Evolutionary conservation across 495 filamentous ascomycete genomes (phyloP), one percentile per base, ranked within the genome.

Genomic region (Hyaloscypha hepaticicola): DNA sequence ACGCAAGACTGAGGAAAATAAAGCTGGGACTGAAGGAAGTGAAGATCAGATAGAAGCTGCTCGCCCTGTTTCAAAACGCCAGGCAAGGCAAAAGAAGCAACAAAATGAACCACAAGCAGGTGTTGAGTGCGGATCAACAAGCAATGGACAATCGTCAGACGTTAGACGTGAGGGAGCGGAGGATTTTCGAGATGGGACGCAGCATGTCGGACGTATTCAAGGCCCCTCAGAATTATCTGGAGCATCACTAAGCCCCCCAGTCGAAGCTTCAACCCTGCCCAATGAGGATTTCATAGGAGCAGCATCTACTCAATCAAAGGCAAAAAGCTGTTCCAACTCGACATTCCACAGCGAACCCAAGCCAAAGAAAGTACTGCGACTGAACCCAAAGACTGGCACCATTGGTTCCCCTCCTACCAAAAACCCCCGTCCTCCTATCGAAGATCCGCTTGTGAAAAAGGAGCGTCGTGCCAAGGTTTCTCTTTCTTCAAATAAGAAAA

Each of bases 341-440:
- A 45, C 38, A 2, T 14, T 25, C 26, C 25, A 12, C 24, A 27
- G 52, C 25, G 50, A 72, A 45, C 16, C 34, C 8, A 80, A 80
- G 63, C 75, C 78, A 16, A 77, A 74, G 38, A 85, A 81, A 53
- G 34, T 85, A 0, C 65, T 84, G 24, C 70, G 70, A 28, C 74
- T 83, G 55, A 83, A 84, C 55, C 76, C 74, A 16, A 77, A 76
- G 38, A 83, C 81, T 9, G 82, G 82, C 27, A 85, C 82, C 3
- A 79, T 85, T 66, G 82, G 81, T n/a, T 80, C 82, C 26, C 82
- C 82, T 5, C 82, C 81, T 33, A 28, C 64, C 33, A 70, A 66
- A 31, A 71, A 69, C 51, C 8, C 34, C 16, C 28, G 41, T 5
- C 12, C 29, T 16, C 2, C 64, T 14, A 24, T 24, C 2, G 38